Evolutionary conservation across 805 yeast species (phyloP), one percentile per base, ranked within the genome.

Genomic region (Debaryomyces hansenii): DNA sequence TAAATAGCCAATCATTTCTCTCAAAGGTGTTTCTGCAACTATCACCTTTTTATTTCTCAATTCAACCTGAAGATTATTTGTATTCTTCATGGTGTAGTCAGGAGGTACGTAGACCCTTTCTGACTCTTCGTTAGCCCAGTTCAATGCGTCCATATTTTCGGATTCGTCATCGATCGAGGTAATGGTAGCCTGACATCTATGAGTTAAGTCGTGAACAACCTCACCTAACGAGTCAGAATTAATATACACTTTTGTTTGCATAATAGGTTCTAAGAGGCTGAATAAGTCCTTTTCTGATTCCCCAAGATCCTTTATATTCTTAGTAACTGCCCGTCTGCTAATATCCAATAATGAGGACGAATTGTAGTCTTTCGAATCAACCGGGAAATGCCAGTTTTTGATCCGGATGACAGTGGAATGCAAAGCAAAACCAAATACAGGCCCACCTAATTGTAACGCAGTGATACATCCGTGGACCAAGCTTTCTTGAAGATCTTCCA

Each of bases 1-100:
- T 48, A 90, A 74, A 62, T 94, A 94, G 0, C 97, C 96, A 40
- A 90, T 79, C 96, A 94, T 90, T 50, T 86, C 95, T 49, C 84
- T 77, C 59, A 94, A 70, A 3, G 99, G 97, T 0, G 90, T 91
- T 42, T 77, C 79, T 0, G 97, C 96, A n/a, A 70, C 70, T 29
- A 94, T 79, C 6, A 78, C 66, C 65, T 88, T 79, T 52, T 73
- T 82, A 49, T 68, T 69, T 35, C 50, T 58, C 41, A 67, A 50
- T n/a, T 56, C 62, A 29, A 40, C 32, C 11, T 21, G 20, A 42
- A 4, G n/a, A 7, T 33, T 37, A n/a, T 41, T 34, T 10, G 50
- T 44, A 45, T 64, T 60, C 41, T 60, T 69, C 63, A 80, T 57
- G 0, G 90, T 85, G n/a, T 80, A 74, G 60, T 90, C 96, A n/a